Conservation (phyloP, 768 basidiomycete species). For the Mycena floridula region DNA sequence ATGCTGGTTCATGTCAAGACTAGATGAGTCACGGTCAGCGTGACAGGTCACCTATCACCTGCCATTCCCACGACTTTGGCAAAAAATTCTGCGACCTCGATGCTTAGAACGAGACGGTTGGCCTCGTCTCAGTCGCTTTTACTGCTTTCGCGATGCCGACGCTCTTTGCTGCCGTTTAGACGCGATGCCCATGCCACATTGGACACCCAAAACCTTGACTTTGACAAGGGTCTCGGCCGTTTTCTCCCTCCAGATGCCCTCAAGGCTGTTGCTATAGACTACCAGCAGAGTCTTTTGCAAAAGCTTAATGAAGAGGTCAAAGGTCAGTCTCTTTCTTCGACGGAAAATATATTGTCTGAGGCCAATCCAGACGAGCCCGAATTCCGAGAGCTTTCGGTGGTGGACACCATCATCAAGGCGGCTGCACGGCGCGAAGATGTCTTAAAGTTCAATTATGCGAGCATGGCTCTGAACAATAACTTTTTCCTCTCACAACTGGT, state of each 20-base stretch:
- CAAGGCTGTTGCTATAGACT: conserved; percentile 69
- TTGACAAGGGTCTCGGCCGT: conserved; percentile 67
- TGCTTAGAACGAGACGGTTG: too few species aligned
- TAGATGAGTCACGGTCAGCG: too few species aligned
- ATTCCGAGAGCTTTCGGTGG: conserved; percentile 50
- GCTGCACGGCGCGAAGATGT: conserved; percentile 51
- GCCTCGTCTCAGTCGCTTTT: too few species aligned
- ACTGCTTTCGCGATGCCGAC: background rate
- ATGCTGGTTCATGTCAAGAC: too few species aligned
- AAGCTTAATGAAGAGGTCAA: conserved; percentile 70
- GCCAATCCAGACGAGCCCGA: conserved; percentile 41
- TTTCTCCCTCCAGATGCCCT: conserved; percentile 76
- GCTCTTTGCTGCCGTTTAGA: background rate
- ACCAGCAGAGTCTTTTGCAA: conserved; percentile 77
- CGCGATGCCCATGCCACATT: background rate
- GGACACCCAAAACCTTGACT: too few species aligned
- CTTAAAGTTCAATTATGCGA: conserved; percentile 86
- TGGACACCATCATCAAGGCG: conserved; percentile 67
- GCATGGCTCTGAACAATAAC: conserved; percentile 88
- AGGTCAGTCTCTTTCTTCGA: conserved; percentile 41
- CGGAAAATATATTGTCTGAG: too few species aligned
- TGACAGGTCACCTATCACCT: too few species aligned
- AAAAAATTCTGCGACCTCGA: too few species aligned
- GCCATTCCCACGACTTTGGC: too few species aligned
- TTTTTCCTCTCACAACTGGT: conserved; percentile 91